These are phyloP conservation scores for Scedosporium dehoogii DNA, from an alignment of 2,329 filamentous ascomycete species.

Conservation along the genomic window DNA sequence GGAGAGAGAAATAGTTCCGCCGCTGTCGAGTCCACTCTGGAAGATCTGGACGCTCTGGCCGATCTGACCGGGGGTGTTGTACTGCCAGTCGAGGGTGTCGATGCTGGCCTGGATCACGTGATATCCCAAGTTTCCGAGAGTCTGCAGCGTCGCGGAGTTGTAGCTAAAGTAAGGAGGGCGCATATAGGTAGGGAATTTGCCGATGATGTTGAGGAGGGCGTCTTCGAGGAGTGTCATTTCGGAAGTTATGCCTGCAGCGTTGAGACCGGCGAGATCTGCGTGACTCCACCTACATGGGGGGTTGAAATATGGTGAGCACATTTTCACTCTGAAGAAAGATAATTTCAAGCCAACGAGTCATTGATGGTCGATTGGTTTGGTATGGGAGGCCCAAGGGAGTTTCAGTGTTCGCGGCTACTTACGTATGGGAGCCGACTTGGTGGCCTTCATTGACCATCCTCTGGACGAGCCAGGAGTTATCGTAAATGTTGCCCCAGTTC, in stretches of 20 bases:
- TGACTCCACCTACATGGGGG: slow-evolving; percentile 27
- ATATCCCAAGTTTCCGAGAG: slow-evolving; percentile 35
- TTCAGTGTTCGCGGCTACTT: slow-evolving; percentile 6
- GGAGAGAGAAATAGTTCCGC: slow-evolving; percentile 38
- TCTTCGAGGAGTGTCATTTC: slow-evolving; percentile 36
- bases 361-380: slow-evolving; percentile 10
- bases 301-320: background rate
- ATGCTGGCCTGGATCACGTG: slow-evolving; percentile 47
- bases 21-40: slow-evolving; percentile 16
- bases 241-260: slow-evolving; percentile 20
- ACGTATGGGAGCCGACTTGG: slow-evolving; percentile 47
- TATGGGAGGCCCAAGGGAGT: slow-evolving; percentile 9
- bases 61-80: slow-evolving; percentile 38
- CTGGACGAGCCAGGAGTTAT: slow-evolving; percentile 16
- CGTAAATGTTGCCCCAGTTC: slow-evolving; percentile 20
- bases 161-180: slow-evolving; percentile 35
- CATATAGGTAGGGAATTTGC: slow-evolving; percentile 32
- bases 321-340: background rate
- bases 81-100: slow-evolving; percentile 52
- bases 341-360: background rate
- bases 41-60: slow-evolving; percentile 30
- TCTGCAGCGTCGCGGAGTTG: slow-evolving; percentile 20
- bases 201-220: slow-evolving; percentile 30
- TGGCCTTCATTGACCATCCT: slow-evolving; percentile 45
- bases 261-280: slow-evolving; percentile 27